Evolutionary conservation across 371 early-diverging fungal genomes (phyloP).

Genomic region (Coemansia sp.): DNA sequence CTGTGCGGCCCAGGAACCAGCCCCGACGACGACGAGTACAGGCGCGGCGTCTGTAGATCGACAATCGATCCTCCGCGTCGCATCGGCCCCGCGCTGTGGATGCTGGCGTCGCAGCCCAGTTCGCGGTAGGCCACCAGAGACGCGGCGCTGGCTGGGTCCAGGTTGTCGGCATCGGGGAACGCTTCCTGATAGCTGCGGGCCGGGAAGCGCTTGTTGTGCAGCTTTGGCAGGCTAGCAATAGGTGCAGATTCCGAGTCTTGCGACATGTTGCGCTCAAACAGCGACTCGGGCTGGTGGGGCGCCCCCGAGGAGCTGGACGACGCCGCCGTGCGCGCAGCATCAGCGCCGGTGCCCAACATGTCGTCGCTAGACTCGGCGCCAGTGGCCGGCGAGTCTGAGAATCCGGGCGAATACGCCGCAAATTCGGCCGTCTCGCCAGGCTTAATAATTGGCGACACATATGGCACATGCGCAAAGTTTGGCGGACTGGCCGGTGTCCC

Average conservation of each 20-base stretch:
- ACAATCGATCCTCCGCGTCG: slow-evolving; percentile 10
- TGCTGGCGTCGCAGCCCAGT: slow-evolving; percentile 5
- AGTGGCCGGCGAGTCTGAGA: slow-evolving; percentile 19
- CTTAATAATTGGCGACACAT: slow-evolving; percentile 15
- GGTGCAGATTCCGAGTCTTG: slow-evolving; percentile 31
- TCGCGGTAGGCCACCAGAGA: slow-evolving; percentile 1
- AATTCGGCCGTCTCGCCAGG: slow-evolving; percentile 9
- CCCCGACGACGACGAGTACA: slow-evolving; percentile 24
- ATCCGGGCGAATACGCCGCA: slow-evolving; percentile 37
- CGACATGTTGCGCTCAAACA: slow-evolving; percentile 20
- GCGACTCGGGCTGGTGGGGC: slow-evolving; percentile 20
- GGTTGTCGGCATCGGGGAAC: slow-evolving; percentile 12
- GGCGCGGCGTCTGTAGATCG: slow-evolving; percentile 14
- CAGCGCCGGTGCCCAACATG: neutral
- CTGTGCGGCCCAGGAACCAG: slow-evolving; percentile 10
- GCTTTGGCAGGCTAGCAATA: slow-evolving; percentile 21
- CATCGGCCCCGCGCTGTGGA: slow-evolving; percentile 3
- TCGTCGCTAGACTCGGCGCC: neutral
- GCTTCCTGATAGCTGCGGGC: slow-evolving; percentile 8
- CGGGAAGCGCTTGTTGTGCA: neutral
- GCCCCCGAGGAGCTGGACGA: slow-evolving; percentile 29
- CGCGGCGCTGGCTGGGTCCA: neutral
- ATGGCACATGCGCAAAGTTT: neutral
- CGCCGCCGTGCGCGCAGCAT: neutral
- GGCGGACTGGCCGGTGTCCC: slow-evolving; percentile 4